Percentiles rank a stretch among this genome's conserved stretches.
phyloP scores from a whole-genome alignment of 1,139 yeast genomes.

The Eremothecium gossypii region DNA sequence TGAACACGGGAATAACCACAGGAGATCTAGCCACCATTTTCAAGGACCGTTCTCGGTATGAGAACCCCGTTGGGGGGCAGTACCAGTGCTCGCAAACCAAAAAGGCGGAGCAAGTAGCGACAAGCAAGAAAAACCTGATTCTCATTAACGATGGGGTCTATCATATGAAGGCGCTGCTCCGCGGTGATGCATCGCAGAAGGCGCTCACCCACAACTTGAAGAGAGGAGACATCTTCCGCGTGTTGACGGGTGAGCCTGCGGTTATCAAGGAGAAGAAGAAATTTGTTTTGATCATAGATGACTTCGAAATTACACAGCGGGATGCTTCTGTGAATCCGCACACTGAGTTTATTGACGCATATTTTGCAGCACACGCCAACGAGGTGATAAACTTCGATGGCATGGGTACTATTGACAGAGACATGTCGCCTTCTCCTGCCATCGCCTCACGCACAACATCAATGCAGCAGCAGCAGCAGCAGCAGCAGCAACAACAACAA shows the following conservation, averaged over 20 bases:
- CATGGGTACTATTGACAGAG: constrained; percentile 10
- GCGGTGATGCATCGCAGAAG: constrained; percentile 46
- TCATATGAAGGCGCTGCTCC: constrained; percentile 56
- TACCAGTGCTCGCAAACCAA: constrained; percentile 28
- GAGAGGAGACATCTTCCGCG: constrained; percentile 32
- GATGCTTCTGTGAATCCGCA: constrained; percentile 35
- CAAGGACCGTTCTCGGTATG: constrained; percentile 23
- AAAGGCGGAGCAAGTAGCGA: constrained; percentile 22
- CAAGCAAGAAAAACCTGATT: constrained; percentile 26
- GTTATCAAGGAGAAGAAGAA: constrained; percentile 37
- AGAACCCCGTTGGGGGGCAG: constrained; percentile 25
- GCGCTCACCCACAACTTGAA: constrained; percentile 42
- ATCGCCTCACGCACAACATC: neutral
- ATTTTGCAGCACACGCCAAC: constrained; percentile 46
- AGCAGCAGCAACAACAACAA: constrained; percentile 12
- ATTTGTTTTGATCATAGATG: constrained; percentile 47
- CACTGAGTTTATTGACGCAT: constrained; percentile 41
- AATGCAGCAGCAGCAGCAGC: constrained; percentile 13
- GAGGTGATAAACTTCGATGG: constrained; percentile 35
- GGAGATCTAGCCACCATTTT: constrained; percentile 26
- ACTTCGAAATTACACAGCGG: constrained; percentile 39
- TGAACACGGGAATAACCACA: neutral
- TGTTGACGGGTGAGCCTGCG: constrained; percentile 27
- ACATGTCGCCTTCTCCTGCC: constrained; percentile 12
- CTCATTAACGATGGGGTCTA: constrained; percentile 58